Evolutionary conservation across 2,329 filamentous ascomycete species (phyloP), one percentile per base, ranked within the genome.

Genomic region (Fusarium mangiferae): DNA sequence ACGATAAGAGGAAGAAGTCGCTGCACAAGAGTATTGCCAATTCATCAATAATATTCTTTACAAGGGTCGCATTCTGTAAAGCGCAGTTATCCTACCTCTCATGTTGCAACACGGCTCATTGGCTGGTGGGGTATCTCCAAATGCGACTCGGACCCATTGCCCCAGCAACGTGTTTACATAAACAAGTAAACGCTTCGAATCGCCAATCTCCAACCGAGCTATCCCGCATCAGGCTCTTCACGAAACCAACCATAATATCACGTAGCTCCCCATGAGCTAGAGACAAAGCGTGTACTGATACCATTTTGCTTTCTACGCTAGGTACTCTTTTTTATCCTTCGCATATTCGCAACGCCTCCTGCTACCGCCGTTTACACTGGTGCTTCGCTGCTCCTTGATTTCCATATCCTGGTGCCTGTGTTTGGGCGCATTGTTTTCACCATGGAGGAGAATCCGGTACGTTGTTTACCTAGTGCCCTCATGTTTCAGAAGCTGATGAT

Each of bases 371-470:
- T 54, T 63, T 60, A 66, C 68, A 70, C 62, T 68, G 71, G 75
- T 78, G 83, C 83, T 80, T 74, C 68, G 56, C 73, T 82, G 80
- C 82, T 83, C 77, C 80, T 84, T 74, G 78, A 81, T 72, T 80
- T 80, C 62, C 78, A 74, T 63, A 78, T 71, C 24, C 72, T 81
- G 66, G 74, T 79, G 64, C 76, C 68, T 44, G 65, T 75, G 28
- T 62, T 67, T 67, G 66, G 69, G 72, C 71, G 73, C 62, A 70
- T 60, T 70, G 51, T 66, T 61, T 55, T 74, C 68, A 80, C 66
- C 67, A 83, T 83, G 81, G 80, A 82, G 24, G 81, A 82, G 63
- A 79, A 78, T 52, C 75, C 79, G 62, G 81, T 82, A 70, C 22
- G 73, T 70, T 70, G 48, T 49, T 59, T 60, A 38, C 42, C 41